Conservation (phyloP, 225 moss, liverwort and hornwort species). For the Anthoceros angustus region DNA sequence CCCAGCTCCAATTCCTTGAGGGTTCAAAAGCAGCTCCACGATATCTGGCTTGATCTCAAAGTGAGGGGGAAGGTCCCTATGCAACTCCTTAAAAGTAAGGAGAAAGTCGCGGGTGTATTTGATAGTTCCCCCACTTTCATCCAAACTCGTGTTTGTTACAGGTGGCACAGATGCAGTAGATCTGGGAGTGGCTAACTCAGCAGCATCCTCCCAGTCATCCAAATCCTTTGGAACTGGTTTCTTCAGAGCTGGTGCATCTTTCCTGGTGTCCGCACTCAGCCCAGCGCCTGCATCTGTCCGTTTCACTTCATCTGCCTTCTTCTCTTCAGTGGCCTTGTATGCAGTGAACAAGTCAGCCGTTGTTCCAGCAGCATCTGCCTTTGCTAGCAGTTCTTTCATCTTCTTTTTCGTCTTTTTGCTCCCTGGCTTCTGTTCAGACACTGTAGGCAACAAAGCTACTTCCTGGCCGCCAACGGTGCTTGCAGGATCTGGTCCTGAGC, state of each 20-base stretch:
- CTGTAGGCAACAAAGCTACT: background rate
- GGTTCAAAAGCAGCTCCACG: slow-evolving; percentile 26
- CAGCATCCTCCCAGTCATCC: slow-evolving; percentile 98
- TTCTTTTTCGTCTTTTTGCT: slow-evolving; percentile 47
- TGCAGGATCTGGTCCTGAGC: too few relatives aligned
- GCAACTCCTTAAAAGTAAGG: slow-evolving; percentile 53
- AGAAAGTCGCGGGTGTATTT: slow-evolving; percentile 85
- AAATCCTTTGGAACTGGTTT: slow-evolving; percentile 54
- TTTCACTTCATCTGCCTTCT: slow-evolving; percentile 72
- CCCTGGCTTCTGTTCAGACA: slow-evolving; percentile 16
- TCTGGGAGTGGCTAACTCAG: slow-evolving; percentile 66
- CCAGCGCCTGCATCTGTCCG: slow-evolving; percentile 35
- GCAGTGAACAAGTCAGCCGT: slow-evolving; percentile 87
- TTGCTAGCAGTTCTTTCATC: slow-evolving; percentile 60
- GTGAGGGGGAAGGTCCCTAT: slow-evolving; percentile 34
- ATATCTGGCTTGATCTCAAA: slow-evolving; percentile 68
- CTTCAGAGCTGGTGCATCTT: slow-evolving; percentile 19
- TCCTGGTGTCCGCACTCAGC: slow-evolving; percentile 31
- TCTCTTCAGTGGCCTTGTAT: slow-evolving; percentile 85
- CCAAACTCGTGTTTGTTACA: slow-evolving; percentile 16
- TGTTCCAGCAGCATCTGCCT: slow-evolving; percentile 79
- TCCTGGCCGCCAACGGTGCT: too few relatives aligned
- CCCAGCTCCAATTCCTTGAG: slow-evolving; percentile 8
- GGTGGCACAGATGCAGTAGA: slow-evolving; percentile 14
- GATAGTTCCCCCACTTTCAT: slow-evolving; percentile 16